A percentile compares a stretch with the other conserved stretches of the same genome.
Conservation (phyloP, 495 filamentous ascomycete genomes). For the Aspergillus campestris region DNA sequence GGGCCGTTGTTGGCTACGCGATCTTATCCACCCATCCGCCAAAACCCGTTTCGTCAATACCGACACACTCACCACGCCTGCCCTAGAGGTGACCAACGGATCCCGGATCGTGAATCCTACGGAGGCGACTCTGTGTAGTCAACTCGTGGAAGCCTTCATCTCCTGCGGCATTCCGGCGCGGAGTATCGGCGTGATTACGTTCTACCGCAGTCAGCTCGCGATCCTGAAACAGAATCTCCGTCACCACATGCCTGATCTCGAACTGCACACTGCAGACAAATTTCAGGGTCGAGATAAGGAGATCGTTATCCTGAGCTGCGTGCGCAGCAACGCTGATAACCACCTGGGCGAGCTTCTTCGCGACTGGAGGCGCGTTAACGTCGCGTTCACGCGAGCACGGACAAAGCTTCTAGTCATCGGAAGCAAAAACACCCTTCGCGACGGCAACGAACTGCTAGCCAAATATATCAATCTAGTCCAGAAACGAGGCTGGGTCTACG, state of each 20-base stretch:
- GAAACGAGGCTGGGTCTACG: conserved; percentile 61
- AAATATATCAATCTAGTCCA: conserved; percentile 72
- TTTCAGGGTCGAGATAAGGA: conserved; percentile 97
- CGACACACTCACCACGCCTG: conserved; percentile 54
- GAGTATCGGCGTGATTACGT: conserved; percentile 95
- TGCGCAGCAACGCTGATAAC: conserved; percentile 73
- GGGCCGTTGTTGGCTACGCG: conserved; percentile 71
- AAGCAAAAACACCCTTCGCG: conserved; percentile 61
- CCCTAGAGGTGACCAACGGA: conserved; percentile 64
- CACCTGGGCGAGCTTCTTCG: conserved; percentile 80
- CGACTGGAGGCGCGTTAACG: conserved; percentile 91
- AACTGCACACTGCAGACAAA: conserved; percentile 93
- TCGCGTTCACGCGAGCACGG: conserved; percentile 85
- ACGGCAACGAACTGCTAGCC: conserved; percentile 66
- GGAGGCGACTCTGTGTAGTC: conserved; percentile 65
- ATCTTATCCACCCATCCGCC: conserved; percentile 56
- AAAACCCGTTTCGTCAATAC: conserved; percentile 86
- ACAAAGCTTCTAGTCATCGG: conserved; percentile 86
- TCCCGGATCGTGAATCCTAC: conserved; percentile 77
- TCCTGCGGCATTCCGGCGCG: conserved; percentile 60
- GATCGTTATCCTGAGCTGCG: conserved; percentile 74
- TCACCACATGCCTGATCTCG: conserved; percentile 49
- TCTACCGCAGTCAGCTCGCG: conserved; percentile 86
- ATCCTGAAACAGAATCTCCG: conserved; percentile 49
- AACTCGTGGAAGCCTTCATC: conserved; percentile 73